phyloP scores from a whole-genome alignment of 805 yeast species.

The Candida pseudoglaebosa region DNA sequence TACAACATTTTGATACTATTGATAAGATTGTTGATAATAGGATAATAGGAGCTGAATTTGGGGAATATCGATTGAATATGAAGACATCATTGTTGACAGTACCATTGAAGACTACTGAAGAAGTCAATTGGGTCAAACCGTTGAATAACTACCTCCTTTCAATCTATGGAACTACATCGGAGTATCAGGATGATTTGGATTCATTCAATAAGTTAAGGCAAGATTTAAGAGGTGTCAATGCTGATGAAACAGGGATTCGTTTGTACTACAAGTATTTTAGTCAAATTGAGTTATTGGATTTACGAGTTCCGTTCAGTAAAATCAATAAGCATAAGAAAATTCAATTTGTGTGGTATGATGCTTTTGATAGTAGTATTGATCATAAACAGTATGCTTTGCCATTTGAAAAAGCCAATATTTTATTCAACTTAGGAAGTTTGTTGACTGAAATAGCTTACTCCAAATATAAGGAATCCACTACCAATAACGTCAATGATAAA shows the following conservation, averaged over 20 bases:
- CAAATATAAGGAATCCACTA: constrained; percentile 26
- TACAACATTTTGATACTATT: neutral
- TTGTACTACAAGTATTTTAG: constrained; percentile 69
- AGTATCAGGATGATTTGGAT: constrained; percentile 53
- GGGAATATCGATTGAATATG: constrained; percentile 13
- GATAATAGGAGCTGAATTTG: too few relatives aligned
- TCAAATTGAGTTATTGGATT: constrained; percentile 73
- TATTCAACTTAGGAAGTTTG: constrained; percentile 73
- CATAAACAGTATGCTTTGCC: constrained; percentile 76
- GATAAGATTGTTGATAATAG: too few relatives aligned
- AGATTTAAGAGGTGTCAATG: constrained; percentile 49
- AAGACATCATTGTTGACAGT: constrained; percentile 22
- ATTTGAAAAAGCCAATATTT: constrained; percentile 81
- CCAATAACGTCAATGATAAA: constrained; percentile 27
- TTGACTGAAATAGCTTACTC: constrained; percentile 47
- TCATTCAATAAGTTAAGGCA: constrained; percentile 56
- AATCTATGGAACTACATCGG: constrained; percentile 59
- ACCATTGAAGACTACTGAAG: constrained; percentile 46
- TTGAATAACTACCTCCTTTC: constrained; percentile 53
- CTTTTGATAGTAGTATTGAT: constrained; percentile 45
- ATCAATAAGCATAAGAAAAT: constrained; percentile 42
- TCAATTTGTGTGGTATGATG: constrained; percentile 78
- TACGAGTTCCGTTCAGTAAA: constrained; percentile 67
- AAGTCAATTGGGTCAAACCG: constrained; percentile 63
- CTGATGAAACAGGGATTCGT: constrained; percentile 45